phyloP scores from a whole-genome alignment of 2,329 filamentous ascomycete genomes.

The Fusarium tricinctum region DNA sequence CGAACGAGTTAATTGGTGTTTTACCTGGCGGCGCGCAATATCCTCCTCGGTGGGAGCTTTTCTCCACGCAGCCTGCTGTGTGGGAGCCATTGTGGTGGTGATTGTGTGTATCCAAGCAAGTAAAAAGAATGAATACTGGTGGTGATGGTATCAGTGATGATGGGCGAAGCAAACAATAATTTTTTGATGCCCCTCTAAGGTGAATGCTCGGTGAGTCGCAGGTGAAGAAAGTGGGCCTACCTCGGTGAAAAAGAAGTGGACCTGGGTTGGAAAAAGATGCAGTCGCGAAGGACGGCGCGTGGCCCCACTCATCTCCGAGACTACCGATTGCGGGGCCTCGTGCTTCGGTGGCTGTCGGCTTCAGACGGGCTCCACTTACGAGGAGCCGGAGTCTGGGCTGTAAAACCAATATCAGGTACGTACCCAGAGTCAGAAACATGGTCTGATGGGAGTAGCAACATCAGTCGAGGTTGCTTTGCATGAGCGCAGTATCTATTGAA shows the following conservation, averaged over 20 bases:
- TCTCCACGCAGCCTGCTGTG: conserved; percentile 54
- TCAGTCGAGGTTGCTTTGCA: conserved; percentile 39
- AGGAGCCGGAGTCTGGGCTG: conserved; percentile 16
- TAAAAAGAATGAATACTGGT: conserved; percentile 9
- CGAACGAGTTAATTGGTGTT: conserved; percentile 44
- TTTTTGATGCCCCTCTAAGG: conserved; percentile 54
- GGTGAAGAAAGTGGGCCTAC: conserved; percentile 28
- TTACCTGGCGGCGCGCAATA: conserved; percentile 72
- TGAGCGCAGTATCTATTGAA: not conserved
- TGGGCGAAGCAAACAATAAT: conserved; percentile 42
- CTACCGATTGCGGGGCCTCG: conserved; percentile 29
- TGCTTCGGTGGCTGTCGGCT: conserved; percentile 28
- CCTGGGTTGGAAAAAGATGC: conserved; percentile 4
- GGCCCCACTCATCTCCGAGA: conserved; percentile 38
- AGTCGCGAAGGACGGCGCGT: conserved; percentile 24
- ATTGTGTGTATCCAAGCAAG: conserved; percentile 5
- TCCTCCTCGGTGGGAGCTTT: conserved; percentile 66
- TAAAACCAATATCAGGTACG: conserved; percentile 9
- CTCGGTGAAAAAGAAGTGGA: not conserved
- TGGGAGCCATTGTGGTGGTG: conserved; percentile 51
- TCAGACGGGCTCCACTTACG: conserved; percentile 24
- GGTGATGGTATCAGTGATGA: conserved; percentile 20
- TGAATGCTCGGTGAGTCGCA: conserved; percentile 35
- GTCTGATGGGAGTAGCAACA: conserved; percentile 20
- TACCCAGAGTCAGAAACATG: conserved; percentile 23